Evolutionary conservation across 306 rosid species (phyloP), one percentile per base, ranked within the genome.

Genomic region (Canavalia gladiata): DNA sequence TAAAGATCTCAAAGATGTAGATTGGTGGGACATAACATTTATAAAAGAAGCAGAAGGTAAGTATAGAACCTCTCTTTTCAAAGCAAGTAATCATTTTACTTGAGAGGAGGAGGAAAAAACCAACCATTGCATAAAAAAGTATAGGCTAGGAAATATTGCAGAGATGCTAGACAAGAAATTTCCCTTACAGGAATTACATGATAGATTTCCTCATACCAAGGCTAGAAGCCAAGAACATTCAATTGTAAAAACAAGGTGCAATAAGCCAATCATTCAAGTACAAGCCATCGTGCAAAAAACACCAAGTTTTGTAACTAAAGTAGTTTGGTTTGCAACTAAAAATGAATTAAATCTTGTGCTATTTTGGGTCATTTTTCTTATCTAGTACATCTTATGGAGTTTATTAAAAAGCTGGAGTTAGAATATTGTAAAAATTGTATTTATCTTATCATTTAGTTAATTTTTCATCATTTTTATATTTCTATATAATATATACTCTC

Each of bases 101-200:
- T 9, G 1, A 60, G 18, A 45, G 25, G 39, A 68, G 6, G 1
- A 43, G 39, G 25, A 25, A 43, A 8, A 12, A 68, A 46, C 5
- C 55, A 68, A 42, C 55, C 25, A 18, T 18, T 18, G 25, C 25
- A 18, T 18, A 0, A 18, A 39, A 31, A n/a, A 62, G 45, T 10
- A 12, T 33, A 34, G 8, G 7, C 45, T 62, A 62, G 10, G 68
- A 62, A 62, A 11, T 42, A 42, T 67, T 49, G 54, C 35, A 63
- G 70, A 37, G 31, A 64, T 64, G 70, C 70, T 64, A 35, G 70
- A 67, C 33, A 46, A 8, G 5, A 68, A 30, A 68, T 28, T 13
- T 65, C 49, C 35, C 71, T 13, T 39, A 28, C 5, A 41, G 47
- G 33, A n/a, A 39, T 57, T 57, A 34, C 10, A 63, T 35, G 52